Evolutionary conservation across 2,329 filamentous ascomycete species (phyloP).

Genomic region (Arthrobotrys iridis): DNA sequence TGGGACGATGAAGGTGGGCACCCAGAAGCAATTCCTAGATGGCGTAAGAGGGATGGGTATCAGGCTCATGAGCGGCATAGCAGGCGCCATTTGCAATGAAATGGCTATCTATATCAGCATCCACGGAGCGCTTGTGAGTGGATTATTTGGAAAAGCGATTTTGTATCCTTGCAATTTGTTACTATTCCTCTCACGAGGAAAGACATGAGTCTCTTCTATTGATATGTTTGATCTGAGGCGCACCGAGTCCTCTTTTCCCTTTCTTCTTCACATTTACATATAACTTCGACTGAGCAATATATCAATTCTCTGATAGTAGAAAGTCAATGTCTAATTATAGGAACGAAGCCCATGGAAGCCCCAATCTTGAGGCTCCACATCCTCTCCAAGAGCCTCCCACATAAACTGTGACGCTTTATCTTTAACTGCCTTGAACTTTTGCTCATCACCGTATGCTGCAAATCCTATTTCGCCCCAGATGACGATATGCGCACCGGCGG

Average conservation of each 20-base stretch:
- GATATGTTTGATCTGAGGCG: no score
- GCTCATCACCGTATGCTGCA: conserved; percentile 8
- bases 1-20: conserved; percentile 18
- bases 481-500: conserved; percentile 30
- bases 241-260: no score
- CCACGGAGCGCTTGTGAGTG: no score
- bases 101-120: no score
- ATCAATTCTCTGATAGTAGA: no score
- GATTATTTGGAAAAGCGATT: no score
- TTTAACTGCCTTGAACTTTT: conserved; percentile 27
- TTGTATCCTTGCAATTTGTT: no score
- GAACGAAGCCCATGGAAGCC: not conserved
- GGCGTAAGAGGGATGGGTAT: conserved; percentile 19
- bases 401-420: conserved; percentile 40
- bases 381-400: conserved; percentile 26
- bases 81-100: not conserved
- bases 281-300: no score
- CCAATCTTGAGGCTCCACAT: conserved; percentile 30
- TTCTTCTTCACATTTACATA: no score
- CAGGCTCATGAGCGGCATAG: conserved; percentile 14
- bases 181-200: no score
- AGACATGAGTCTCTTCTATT: no score
- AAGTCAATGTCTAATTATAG: not conserved
- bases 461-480: conserved; percentile 39
- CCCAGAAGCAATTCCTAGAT: not conserved